These are phyloP conservation scores for Thalassiosira profunda DNA, from an alignment of 108 stramenopile species.

Conservation along the genomic window DNA sequence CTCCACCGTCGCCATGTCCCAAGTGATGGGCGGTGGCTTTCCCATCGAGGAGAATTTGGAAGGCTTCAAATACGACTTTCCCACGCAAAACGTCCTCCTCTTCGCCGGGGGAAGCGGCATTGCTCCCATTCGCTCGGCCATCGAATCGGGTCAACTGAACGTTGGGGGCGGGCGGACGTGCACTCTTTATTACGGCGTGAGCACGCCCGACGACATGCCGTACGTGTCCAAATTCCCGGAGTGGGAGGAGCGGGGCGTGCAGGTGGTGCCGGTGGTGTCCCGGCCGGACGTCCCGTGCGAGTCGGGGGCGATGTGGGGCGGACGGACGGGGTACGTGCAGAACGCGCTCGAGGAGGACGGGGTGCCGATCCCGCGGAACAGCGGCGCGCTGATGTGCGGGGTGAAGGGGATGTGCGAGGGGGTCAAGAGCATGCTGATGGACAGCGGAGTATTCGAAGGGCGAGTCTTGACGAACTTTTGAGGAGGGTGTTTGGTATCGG, in stretches of 20 bases:
- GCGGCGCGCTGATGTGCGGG: slow-evolving; percentile 80
- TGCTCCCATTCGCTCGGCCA: slow-evolving; percentile 93
- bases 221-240: slow-evolving; percentile 79
- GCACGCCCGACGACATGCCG: slow-evolving; percentile 74
- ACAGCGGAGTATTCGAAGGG: slow-evolving; percentile 92
- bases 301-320: slow-evolving; percentile 56
- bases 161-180: slow-evolving; percentile 71
- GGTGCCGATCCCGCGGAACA: slow-evolving; percentile 83
- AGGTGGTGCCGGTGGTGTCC: slow-evolving; percentile 89
- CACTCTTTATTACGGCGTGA: slow-evolving; percentile 90
- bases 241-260: slow-evolving; percentile 84
- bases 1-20: slow-evolving; percentile 66
- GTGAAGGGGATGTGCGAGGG: slow-evolving; percentile 91
- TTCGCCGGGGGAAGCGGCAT: slow-evolving; percentile 91
- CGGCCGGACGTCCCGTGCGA: slow-evolving; percentile 48
- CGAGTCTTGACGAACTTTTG: slow-evolving; percentile 93
- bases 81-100: slow-evolving; percentile 86
- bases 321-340: slow-evolving; percentile 92
- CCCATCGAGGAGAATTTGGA: slow-evolving; percentile 85
- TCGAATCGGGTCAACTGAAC: slow-evolving; percentile 80
- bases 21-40: slow-evolving; percentile 92
- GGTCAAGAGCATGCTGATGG: slow-evolving; percentile 81
- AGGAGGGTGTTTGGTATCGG: neutral
- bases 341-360: slow-evolving; percentile 92
- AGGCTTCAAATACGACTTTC: slow-evolving; percentile 93